Conservation (phyloP, 2,329 filamentous ascomycete species). For the Emmonsiellopsis sp. region DNA sequence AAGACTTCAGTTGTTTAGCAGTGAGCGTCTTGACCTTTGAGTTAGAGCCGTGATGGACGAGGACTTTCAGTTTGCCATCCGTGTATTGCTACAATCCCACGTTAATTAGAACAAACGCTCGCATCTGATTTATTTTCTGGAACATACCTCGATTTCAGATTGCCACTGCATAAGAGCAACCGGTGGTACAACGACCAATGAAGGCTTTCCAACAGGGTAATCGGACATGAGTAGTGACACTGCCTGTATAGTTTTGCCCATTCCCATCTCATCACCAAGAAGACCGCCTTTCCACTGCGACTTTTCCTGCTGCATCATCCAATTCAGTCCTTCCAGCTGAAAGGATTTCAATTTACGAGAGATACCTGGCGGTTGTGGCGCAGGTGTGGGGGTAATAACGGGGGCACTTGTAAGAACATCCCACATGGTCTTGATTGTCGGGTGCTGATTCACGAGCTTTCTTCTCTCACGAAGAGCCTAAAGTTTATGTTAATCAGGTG, state of each 20-base stretch:
- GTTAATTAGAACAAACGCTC: not conserved
- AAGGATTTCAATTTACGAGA: slow-evolving; percentile 82
- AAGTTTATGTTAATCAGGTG: slow-evolving; percentile 3
- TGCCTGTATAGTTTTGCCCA: slow-evolving; percentile 97
- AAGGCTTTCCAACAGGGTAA: slow-evolving; percentile 72
- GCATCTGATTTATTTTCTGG: not conserved
- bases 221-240: slow-evolving; percentile 98
- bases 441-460: slow-evolving; percentile 67
- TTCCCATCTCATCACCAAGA: slow-evolving; percentile 95
- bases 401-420: slow-evolving; percentile 59
- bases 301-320: slow-evolving; percentile 89
- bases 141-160: slow-evolving; percentile 59
- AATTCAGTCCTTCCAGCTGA: slow-evolving; percentile 84
- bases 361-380: slow-evolving; percentile 67
- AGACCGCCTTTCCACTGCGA: slow-evolving; percentile 79
- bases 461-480: slow-evolving; percentile 47
- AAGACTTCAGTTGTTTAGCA: slow-evolving; percentile 65
- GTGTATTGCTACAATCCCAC: slow-evolving; percentile 51
- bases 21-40: slow-evolving; percentile 69
- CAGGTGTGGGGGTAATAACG: slow-evolving; percentile 54
- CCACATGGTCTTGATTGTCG: slow-evolving; percentile 80
- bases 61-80: slow-evolving; percentile 77
- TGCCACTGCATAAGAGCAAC: slow-evolving; percentile 96
- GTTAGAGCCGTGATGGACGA: slow-evolving; percentile 85
- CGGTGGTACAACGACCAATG: slow-evolving; percentile 81